phyloP scores from a whole-genome alignment of 2,329 filamentous ascomycete genomes.

The Microdochium paspali region DNA sequence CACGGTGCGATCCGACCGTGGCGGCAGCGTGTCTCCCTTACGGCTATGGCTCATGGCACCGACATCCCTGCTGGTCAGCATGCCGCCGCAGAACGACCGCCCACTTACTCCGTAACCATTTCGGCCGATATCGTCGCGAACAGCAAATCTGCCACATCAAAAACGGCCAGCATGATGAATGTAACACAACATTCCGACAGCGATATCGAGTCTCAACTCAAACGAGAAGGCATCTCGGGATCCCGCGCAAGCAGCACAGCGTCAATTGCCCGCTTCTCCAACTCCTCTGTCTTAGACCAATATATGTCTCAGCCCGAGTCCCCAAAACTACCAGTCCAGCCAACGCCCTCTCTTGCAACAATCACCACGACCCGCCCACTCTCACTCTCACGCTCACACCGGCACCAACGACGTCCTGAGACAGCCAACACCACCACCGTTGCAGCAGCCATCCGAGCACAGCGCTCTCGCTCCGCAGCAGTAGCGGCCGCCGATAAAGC shows the following conservation, averaged over 20 bases:
- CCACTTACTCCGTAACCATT: slow-evolving; percentile 41
- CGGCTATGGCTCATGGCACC: neutral
- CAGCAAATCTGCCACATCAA: slow-evolving; percentile 6
- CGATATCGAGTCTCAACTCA: neutral
- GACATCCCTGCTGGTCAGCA: neutral
- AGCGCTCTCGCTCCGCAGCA: slow-evolving; percentile 11
- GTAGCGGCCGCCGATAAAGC: slow-evolving; percentile 50
- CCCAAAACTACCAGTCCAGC: too few species aligned
- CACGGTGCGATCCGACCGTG: slow-evolving; percentile 6
- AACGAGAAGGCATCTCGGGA: neutral
- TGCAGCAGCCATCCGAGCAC: slow-evolving; percentile 7
- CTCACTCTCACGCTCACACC: neutral
- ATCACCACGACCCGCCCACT: too few species aligned
- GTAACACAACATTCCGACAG: too few species aligned
- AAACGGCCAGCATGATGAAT: neutral
- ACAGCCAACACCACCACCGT: slow-evolving; percentile 7
- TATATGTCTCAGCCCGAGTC: too few species aligned
- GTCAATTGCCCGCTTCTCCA: slow-evolving; percentile 15
- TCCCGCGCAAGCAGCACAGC: neutral
- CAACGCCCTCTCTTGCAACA: too few species aligned
- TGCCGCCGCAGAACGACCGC: slow-evolving; percentile 6
- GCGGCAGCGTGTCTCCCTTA: neutral
- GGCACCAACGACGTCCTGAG: neutral
- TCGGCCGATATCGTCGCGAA: slow-evolving; percentile 21
- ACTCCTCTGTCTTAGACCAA: slow-evolving; percentile 12